These are phyloP conservation scores for Cladorrhinum sp. DNA, from an alignment of 2,329 filamentous ascomycete species.

Conservation along the genomic window DNA sequence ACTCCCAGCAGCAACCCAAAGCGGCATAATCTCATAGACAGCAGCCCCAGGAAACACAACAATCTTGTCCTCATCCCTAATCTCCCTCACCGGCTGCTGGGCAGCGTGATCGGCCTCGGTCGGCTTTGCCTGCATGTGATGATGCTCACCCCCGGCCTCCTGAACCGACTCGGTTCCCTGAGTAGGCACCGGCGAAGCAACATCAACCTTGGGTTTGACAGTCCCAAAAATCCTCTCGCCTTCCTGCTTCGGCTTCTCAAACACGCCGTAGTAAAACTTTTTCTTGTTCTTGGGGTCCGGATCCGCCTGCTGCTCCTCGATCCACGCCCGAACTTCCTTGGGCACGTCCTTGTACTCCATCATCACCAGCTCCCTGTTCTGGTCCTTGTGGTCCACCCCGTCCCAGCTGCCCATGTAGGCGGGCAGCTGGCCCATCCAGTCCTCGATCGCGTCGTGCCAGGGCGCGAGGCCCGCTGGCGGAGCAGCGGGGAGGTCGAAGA, in stretches of 20 bases:
- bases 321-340: constrained; percentile 34
- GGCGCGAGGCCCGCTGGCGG: constrained; percentile 28
- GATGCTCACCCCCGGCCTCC: neutral
- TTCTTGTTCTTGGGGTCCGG: constrained; percentile 18
- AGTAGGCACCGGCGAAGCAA: neutral
- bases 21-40: constrained; percentile 41
- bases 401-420: constrained; percentile 41
- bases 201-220: constrained; percentile 11
- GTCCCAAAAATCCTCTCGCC: constrained; percentile 34
- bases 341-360: constrained; percentile 38
- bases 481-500: constrained; percentile 26
- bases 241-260: constrained; percentile 31
- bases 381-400: constrained; percentile 40
- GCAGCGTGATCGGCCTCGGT: neutral
- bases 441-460: constrained; percentile 29
- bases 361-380: constrained; percentile 37
- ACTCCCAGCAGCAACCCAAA: constrained; percentile 40
- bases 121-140: neutral
- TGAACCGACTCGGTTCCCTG: neutral
- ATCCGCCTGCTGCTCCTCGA: constrained; percentile 32
- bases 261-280: constrained; percentile 31
- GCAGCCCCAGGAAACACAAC: constrained; percentile 45
- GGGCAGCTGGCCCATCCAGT: constrained; percentile 25
- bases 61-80: constrained; percentile 29
- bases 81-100: neutral